Evolutionary conservation across 805 yeast species (phyloP), one percentile per base, ranked within the genome.

Genomic region (Barnettozyma populi): DNA sequence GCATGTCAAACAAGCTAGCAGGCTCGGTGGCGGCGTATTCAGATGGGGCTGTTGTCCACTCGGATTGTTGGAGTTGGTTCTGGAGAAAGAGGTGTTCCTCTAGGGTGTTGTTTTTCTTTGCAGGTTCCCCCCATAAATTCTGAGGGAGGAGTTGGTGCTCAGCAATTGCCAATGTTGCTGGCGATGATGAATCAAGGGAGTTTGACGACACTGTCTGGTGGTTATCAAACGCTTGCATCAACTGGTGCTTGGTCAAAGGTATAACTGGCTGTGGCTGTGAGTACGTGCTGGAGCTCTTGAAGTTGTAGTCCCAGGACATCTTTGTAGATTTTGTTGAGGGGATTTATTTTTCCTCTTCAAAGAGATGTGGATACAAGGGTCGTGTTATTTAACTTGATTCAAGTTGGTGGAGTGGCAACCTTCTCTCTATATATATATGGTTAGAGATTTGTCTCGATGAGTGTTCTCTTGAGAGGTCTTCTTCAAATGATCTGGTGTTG

Each of bases 41-140:
- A 20, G 44, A 14, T 14, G 36, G 34, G 23, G 34, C 31, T 8
- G 31, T 13, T 25, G 34, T 29, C 36, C 11, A 34, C 20, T 32
- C 35, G 36, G 19, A 29, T 32, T 14, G 41, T 7, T 7, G 43
- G 1, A 48, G 38, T 29, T 51, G 52, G 25, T 46, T 51, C 16
- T 46, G 52, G 5, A 48, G 10, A 52, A 56, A 52, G 32, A 39
- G 50, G 16, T 41, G 20, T 38, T 57, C 46, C 34, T 55, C 56
- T 29, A 41, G 13, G 31, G 50, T 49, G 36, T 51, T 51, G 9
- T 37, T 20, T 31, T 40, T 20, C 32, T 36, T 41, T 10, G 20
- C 34, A 20, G 35, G 36, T 44, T 65, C 63, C 44, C 70, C 69
- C 61, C 61, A 68, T 51, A 67, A 55, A 47, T 67, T 68, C 23